Percentiles rank a stretch among this genome's conserved stretches.
phyloP scores from a whole-genome alignment of 331 rosid species.

The Phaseolus coccineus region DNA sequence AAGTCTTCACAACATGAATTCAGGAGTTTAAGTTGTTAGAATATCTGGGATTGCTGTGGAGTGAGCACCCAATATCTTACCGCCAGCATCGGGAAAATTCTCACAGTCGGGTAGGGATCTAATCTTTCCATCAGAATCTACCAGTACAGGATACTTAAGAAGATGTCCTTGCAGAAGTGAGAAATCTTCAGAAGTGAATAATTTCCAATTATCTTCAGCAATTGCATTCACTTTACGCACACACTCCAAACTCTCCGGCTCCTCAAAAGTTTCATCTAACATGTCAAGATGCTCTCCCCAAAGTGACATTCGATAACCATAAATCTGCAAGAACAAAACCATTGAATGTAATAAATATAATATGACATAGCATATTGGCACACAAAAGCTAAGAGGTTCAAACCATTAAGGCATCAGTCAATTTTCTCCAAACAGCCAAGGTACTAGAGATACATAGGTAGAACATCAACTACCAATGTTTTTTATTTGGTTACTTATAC shows the following conservation, averaged over 20 bases:
- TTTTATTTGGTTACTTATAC: conserved; percentile 31
- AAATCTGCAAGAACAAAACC: conserved; percentile 62
- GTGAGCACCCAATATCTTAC: conserved; percentile 67
- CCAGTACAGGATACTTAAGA: conserved; percentile 75
- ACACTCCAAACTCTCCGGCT: conserved; percentile 79
- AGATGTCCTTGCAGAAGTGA: conserved; percentile 74
- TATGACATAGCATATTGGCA: conserved; percentile 12
- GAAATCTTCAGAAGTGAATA: conserved; percentile 54
- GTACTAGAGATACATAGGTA: conserved; percentile 23
- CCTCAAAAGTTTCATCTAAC: conserved; percentile 57
- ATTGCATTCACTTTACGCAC: conserved; percentile 69
- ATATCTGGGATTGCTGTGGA: conserved; percentile 71
- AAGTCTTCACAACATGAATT: conserved; percentile 34
- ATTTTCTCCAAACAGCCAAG: conserved; percentile 14
- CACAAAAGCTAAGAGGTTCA: conserved; percentile 24
- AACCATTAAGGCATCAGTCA: conserved; percentile 27
- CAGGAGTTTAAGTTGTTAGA: conserved; percentile 66
- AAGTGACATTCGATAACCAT: conserved; percentile 91
- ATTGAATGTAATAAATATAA: neutral
- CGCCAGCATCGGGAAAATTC: conserved; percentile 86
- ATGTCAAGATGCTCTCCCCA: conserved; percentile 88
- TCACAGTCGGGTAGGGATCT: conserved; percentile 60
- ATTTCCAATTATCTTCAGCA: conserved; percentile 73
- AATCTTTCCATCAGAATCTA: conserved; percentile 65
- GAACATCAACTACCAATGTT: conserved; percentile 29